A percentile compares a stretch with the other conserved stretches of the same genome.
Conservation (phyloP, 805 yeast genomes). For the Candida parachauliodes region DNA sequence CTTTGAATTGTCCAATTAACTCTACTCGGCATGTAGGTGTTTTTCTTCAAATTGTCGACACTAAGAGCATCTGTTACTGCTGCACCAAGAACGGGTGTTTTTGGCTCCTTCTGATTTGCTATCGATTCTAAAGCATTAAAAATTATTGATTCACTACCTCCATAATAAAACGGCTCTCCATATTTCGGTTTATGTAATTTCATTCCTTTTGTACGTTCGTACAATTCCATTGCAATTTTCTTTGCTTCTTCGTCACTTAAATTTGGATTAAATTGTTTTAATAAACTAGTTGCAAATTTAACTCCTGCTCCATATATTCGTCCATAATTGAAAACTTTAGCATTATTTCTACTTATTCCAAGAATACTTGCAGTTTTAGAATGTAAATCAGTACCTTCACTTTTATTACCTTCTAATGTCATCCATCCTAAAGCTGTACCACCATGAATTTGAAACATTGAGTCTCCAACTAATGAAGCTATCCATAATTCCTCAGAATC, state of each 20-base stretch:
- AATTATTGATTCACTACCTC: conserved; percentile 91
- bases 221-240: conserved; percentile 60
- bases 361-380: conserved; percentile 88
- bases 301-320: conserved; percentile 97
- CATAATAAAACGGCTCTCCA: conserved; percentile 52
- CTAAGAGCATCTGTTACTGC: conserved; percentile 84
- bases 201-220: conserved; percentile 79
- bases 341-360: conserved; percentile 87
- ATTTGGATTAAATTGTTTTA: conserved; percentile 77
- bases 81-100: conserved; percentile 91
- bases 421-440: conserved; percentile 98
- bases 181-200: conserved; percentile 14
- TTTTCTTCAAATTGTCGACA: conserved; percentile 56
- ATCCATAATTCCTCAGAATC: conserved; percentile 99
- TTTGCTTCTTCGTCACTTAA: conserved; percentile 66
- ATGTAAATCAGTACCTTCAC: conserved; percentile 89
- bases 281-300: conserved; percentile 78
- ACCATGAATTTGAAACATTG: conserved; percentile 85
- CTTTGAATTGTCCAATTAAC: conserved; percentile 98
- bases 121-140: conserved; percentile 86
- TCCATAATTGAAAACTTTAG: conserved; percentile 94
- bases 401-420: conserved; percentile 95
- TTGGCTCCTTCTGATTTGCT: conserved; percentile 76
- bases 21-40: conserved; percentile 79
- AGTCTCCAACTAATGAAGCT: conserved; percentile 91